These are phyloP conservation scores for Sclerotinia minor DNA, from an alignment of 2,329 filamentous ascomycete genomes.

Conservation along the genomic window DNA sequence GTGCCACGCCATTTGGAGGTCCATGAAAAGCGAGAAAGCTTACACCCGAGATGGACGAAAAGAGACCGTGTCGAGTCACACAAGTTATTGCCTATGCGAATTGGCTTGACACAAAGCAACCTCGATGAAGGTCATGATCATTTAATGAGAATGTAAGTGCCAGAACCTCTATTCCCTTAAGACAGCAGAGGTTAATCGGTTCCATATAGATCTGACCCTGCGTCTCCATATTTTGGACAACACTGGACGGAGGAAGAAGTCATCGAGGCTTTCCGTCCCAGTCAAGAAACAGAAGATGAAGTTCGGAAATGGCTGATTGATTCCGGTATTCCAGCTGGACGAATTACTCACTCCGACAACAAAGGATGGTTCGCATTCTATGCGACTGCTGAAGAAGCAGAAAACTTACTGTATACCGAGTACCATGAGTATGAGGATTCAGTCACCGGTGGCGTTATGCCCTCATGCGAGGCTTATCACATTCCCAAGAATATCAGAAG, in stretches of 20 bases:
- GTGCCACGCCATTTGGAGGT: slow-evolving; percentile 31
- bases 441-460: slow-evolving; percentile 36
- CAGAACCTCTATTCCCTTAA: slow-evolving; percentile 28
- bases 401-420: slow-evolving; percentile 43
- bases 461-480: slow-evolving; percentile 45
- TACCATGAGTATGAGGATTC: slow-evolving; percentile 49
- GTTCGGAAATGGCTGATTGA: slow-evolving; percentile 43
- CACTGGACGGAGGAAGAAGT: slow-evolving; percentile 42
- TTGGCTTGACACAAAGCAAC: slow-evolving; percentile 35
- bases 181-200: neutral
- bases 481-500: slow-evolving; percentile 49
- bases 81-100: slow-evolving; percentile 34
- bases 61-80: slow-evolving; percentile 32
- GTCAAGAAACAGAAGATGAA: slow-evolving; percentile 39
- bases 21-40: slow-evolving; percentile 33
- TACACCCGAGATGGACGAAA: slow-evolving; percentile 35
- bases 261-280: slow-evolving; percentile 41
- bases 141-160: slow-evolving; percentile 37
- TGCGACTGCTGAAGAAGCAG: slow-evolving; percentile 42
- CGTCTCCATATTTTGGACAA: slow-evolving; percentile 41
- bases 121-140: slow-evolving; percentile 33
- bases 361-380: slow-evolving; percentile 45
- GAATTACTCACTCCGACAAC: slow-evolving; percentile 43
- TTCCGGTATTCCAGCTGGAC: slow-evolving; percentile 39
- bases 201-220: slow-evolving; percentile 33